Evolutionary conservation across 2,329 filamentous ascomycete genomes (phyloP), one percentile per base, ranked within the genome.

Genomic region (Tolypocladium amazonense): DNA sequence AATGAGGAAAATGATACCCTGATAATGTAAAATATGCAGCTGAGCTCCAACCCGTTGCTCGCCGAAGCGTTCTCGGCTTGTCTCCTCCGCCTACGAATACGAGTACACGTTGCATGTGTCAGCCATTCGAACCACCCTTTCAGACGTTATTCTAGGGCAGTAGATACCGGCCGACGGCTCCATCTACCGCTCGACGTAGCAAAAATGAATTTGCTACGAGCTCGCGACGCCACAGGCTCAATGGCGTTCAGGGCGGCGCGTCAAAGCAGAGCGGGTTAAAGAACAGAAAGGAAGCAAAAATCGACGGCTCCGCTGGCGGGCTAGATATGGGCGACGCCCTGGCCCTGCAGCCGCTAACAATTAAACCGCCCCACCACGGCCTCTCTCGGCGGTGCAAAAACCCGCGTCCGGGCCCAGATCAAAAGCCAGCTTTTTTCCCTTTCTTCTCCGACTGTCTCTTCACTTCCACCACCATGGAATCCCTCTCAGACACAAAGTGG

Each of bases 101-200:
- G 50, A 23, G 20, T 23, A 5, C 43, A 41, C 30, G 50, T 68
- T 54, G 50, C 30, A 78, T 90, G 86, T 90, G 83, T 85, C 86
- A 82, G 86, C 85, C 85, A 86, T 87, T 89, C 88, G 88, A 91
- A 88, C 88, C 80, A 86, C 88, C 86, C 86, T 85, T 83, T 90
- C 88, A 90, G 79, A 79, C 73, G 75, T 76, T 75, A 86, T 83
- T 91, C 88, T 82, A 89, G 86, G 86, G 88, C 86, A 89, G 88
- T 87, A 91, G 88, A 91, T 91, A 91, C 88, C 87, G 86, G 86
- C 84, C 80, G 87, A 83, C 73, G 70, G 67, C 67, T 83, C 74
- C 66, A 76, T 89, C 85, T 89, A 73, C 81, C 86, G 82, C 85
- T 80, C 82, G 78, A 76, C 76, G 72, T 63, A 66, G 65, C 47